Evolutionary conservation across 2,329 filamentous ascomycete species (phyloP), one percentile per base, ranked within the genome.

Genomic region (Volutella citrinella): DNA sequence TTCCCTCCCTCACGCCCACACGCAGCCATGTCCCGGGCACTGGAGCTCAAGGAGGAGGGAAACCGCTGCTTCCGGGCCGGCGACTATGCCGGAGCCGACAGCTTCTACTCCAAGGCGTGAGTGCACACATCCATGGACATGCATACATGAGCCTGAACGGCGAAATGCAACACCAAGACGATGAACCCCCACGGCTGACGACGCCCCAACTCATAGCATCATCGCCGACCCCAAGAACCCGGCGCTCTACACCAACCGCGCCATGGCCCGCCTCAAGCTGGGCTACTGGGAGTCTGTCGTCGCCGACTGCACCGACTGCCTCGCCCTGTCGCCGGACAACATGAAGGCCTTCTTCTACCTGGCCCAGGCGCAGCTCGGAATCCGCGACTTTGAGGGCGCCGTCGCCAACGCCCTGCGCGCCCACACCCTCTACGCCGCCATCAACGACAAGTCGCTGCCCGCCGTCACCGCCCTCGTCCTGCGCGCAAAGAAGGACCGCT

Each of bases 261-360:
- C 89, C 32, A 84, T 95, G 65, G 81, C 84, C 5, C 79, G 89
- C 24, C 70, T 93, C 38, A 86, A 84, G 63, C 74, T 95, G 15
- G 66, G 74, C 40, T 70, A 79, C 49, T 94, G 83, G 78, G 75
- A 86, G 19, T 80, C 73, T 9, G 88, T 84, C 30, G 82, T 93
- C 44, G 69, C 78, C 40, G 90, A 96, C 62, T 91, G 89, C 56
- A 64, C 82, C 33, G 70, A 78, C 32, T 88, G 85, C 45, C 81
- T 96, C 30, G 72, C 79, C 39, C 71, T 94, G 6, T 68, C 78
- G 18, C 69, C 74, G 5, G 33, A 49, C 7, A 80, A 76, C 50
- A 82, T 94, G 68, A 97, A 97, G 64, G 88, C 86, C 7, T 78
- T 80, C 54, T 94, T 84, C 61, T 87, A 89, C 56, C 76, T 95